Base-by-base conservation (phyloP, 2,329 filamentous ascomycete genomes). In the Botrytis paeoniae region DNA sequence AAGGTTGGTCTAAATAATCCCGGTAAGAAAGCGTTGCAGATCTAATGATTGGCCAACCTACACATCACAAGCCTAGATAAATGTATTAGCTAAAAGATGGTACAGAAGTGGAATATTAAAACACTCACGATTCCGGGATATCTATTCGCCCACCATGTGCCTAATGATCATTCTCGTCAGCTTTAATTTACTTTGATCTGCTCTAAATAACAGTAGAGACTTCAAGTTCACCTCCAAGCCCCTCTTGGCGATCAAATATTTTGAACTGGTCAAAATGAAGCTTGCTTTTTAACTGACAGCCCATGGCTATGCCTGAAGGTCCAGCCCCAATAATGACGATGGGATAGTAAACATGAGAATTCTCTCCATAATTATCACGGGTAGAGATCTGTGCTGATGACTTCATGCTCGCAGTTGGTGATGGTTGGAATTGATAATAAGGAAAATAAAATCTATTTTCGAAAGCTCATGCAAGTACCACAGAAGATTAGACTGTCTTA, bases 251-350 rank as follows among this genome's bases (percentile, higher is more conserved):
- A 59, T 59, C 54, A 59, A 59, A 59, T 59, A 59, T 59, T 20
- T 35, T 35, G 39, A 89, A 89, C 72, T 89, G 86, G 76, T 88
- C 86, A 74, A 86, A 86, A 4, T 84, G 85, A 16, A 89, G 82
- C 54, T 83, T 81, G 63, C 85, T 81, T 76, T 88, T 89, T 73
- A 89, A 76, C 61, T 85, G 83, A 75, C 85, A 87, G 20, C 84
- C 88, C 84, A 88, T 86, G 10, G 87, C 87, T 76, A 90, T 87
- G 5, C 87, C 88, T 1, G 86, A 88, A 74, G 87, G 86, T 6
- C 88, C 88, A 16, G 87, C 87, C 4, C 88, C 88, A 60, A 89
- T 83, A 72, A 89, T 86, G 69, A 87, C 78, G 69, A 89, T 83
- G 74, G 81, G 81, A 75, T 77, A 78, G 65, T 79, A 79, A 10